Conservation (phyloP, 495 filamentous ascomycete species). For the Penicillium silybi region DNA sequence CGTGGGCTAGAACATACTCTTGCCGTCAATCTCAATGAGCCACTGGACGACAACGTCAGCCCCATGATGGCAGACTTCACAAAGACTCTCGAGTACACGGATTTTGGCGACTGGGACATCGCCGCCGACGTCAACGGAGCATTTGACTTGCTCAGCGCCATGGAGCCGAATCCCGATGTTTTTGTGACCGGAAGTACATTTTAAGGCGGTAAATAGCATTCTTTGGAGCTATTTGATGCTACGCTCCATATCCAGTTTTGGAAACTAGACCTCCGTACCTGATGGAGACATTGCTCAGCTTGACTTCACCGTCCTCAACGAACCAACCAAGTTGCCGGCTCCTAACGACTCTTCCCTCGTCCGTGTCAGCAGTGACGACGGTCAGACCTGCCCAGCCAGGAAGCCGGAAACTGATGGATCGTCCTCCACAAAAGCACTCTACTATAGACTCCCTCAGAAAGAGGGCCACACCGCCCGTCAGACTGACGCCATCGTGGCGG, state of each 20-base stretch:
- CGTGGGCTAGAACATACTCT: not conserved
- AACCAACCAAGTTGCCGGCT: not conserved
- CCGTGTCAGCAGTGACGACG: not conserved
- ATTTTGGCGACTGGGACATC: not conserved
- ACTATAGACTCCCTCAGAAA: not conserved
- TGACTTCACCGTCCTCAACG: not conserved
- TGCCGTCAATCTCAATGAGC: not conserved
- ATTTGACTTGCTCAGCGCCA: not conserved
- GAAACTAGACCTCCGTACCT: not conserved
- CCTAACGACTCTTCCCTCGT: not conserved
- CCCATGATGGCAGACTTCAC: not conserved
- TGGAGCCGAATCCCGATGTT: not conserved
- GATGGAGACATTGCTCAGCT: not conserved
- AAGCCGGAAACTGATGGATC: not conserved
- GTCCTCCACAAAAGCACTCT: not conserved
- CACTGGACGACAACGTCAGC: not conserved
- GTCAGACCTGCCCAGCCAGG: not conserved
- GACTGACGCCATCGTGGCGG: not conserved
- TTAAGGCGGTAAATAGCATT: too few relatives aligned
- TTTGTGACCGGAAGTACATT: not conserved
- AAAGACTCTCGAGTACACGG: not conserved
- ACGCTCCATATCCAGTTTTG: too few relatives aligned
- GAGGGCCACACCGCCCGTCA: not conserved
- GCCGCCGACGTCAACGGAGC: not conserved
- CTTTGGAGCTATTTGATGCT: too few relatives aligned